Conservation (phyloP, 2,329 filamentous ascomycete genomes). For the Alternaria incomplexa region DNA sequence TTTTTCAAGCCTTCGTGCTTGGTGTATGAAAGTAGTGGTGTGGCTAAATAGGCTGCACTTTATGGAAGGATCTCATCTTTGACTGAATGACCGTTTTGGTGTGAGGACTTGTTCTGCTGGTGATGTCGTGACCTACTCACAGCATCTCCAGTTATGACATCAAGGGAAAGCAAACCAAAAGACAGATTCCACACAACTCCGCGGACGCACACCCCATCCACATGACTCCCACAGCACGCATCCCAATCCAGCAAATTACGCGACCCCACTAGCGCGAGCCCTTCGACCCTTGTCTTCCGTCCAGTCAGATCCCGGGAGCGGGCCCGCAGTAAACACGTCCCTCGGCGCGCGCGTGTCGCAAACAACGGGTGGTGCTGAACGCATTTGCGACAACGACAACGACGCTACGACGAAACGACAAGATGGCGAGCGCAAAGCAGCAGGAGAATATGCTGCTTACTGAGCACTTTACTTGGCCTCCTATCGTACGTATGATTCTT, state of each 20-base stretch:
- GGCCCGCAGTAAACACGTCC: slow-evolving; percentile 26
- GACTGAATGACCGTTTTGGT: neutral
- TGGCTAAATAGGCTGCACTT: slow-evolving; percentile 10
- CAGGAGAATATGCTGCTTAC: slow-evolving; percentile 73
- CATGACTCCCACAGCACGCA: neutral
- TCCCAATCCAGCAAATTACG: neutral
- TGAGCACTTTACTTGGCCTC: slow-evolving; percentile 94
- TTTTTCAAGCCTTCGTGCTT: slow-evolving; percentile 10
- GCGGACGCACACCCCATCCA: neutral
- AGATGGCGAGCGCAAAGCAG: slow-evolving; percentile 54
- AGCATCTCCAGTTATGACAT: neutral
- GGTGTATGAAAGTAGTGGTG: slow-evolving; percentile 13
- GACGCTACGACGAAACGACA: slow-evolving; percentile 1
- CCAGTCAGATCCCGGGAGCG: slow-evolving; percentile 14
- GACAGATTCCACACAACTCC: neutral
- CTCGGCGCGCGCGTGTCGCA: slow-evolving; percentile 29
- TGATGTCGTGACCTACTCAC: neutral
- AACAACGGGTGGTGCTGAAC: slow-evolving; percentile 10
- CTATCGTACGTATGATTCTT: slow-evolving; percentile 67
- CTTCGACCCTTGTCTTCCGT: slow-evolving; percentile 7
- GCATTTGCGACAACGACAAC: slow-evolving; percentile 12
- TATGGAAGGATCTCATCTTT: slow-evolving; percentile 8
- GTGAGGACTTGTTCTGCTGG: neutral
- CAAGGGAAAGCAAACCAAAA: neutral
- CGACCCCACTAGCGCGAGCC: slow-evolving; percentile 11